Percentiles rank a stretch among this genome's conserved stretches.
phyloP scores from a whole-genome alignment of 2,329 filamentous ascomycete species.

The Trichophyton rubrum region DNA sequence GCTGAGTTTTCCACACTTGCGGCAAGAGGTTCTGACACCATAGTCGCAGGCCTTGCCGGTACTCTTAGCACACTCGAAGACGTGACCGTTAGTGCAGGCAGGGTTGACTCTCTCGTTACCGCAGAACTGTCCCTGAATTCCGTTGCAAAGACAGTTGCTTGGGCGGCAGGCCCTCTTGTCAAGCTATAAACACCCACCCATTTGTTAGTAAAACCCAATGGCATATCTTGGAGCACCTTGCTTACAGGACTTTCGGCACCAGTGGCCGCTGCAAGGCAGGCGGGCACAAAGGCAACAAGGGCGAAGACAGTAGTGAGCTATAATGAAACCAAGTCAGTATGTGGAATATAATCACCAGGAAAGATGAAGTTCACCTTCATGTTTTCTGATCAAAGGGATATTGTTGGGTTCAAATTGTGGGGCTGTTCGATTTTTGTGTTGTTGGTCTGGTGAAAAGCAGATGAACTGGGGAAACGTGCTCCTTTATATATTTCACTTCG shows the following conservation, averaged over 20 bases:
- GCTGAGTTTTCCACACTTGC: slow-evolving; percentile 11
- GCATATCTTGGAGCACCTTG: not conserved
- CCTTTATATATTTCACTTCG: not conserved
- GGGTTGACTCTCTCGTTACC: slow-evolving; percentile 13
- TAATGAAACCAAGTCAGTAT: not conserved
- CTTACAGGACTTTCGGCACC: not conserved
- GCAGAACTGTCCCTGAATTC: slow-evolving; percentile 14
- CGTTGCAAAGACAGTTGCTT: slow-evolving; percentile 13
- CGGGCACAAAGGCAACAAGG: not conserved
- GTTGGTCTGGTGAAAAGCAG: not conserved
- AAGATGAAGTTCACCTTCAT: not conserved
- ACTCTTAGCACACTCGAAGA: slow-evolving; percentile 12
- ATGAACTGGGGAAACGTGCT: not conserved
- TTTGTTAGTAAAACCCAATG: not conserved
- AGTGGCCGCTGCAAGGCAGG: not conserved
- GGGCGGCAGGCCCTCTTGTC: slow-evolving; percentile 12
- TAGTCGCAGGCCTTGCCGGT: slow-evolving; percentile 14
- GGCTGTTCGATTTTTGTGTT: not conserved
- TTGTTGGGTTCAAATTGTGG: too few species aligned
- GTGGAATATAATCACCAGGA: not conserved
- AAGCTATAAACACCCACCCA: not conserved
- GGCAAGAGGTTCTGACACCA: slow-evolving; percentile 11
- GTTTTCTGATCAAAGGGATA: not conserved
- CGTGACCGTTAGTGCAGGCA: slow-evolving; percentile 12
- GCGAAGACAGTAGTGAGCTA: slow-evolving; percentile 1